Conservation (phyloP, 495 filamentous ascomycete species). For the Penicillium bovifimosum region DNA sequence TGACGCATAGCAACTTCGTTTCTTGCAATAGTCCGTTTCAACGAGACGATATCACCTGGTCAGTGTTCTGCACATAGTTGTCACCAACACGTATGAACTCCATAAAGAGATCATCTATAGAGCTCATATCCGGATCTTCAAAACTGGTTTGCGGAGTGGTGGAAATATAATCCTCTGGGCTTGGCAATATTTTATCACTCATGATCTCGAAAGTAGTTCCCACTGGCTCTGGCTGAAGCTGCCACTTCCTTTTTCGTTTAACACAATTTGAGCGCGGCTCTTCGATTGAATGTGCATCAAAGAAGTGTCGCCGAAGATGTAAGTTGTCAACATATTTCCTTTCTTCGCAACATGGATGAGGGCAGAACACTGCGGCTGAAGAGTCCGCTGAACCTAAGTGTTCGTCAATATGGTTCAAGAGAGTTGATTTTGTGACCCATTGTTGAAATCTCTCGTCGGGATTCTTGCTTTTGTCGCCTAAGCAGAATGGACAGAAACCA, state of each 20-base stretch:
- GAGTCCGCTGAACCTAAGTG: neutral
- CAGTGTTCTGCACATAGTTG: too few species aligned
- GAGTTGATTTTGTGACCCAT: conserved; percentile 11
- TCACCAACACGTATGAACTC: neutral
- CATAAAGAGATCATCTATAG: neutral
- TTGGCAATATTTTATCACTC: neutral
- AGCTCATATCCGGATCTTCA: neutral
- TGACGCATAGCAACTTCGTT: too few species aligned
- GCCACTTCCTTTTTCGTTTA: conserved; percentile 4
- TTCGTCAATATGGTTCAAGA: conserved; percentile 13
- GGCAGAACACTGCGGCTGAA: neutral
- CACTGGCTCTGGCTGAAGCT: neutral
- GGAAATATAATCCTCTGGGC: neutral
- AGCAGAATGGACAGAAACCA: conserved; percentile 12
- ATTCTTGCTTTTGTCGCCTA: conserved; percentile 7
- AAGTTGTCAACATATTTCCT: neutral
- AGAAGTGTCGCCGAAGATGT: conserved; percentile 2
- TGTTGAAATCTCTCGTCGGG: conserved; percentile 13
- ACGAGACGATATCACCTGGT: neutral
- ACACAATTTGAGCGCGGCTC: conserved; percentile 7
- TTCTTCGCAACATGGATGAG: neutral
- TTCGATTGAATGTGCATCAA: conserved; percentile 5
- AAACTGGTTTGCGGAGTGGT: neutral
- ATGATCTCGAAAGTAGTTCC: neutral
- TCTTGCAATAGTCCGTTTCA: too few species aligned